Evolutionary conservation across 371 early-diverging fungal species (phyloP).

Genomic region (Entomophthora muscae): DNA sequence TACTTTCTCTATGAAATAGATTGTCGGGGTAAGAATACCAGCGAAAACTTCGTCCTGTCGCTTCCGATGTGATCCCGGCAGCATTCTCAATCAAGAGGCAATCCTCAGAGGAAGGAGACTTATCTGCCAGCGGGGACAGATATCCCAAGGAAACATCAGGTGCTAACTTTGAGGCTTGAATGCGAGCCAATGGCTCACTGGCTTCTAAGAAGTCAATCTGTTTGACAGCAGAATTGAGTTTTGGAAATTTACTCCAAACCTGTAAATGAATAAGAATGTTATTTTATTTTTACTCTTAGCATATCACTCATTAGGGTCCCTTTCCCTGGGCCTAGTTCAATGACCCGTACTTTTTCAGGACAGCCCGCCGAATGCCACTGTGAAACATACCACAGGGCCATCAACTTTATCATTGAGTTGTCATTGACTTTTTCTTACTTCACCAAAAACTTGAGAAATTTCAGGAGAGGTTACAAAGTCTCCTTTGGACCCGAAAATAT

Average conservation of each 20-base stretch:
- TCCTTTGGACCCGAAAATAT: slow-evolving; percentile 85
- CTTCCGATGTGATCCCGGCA: no score
- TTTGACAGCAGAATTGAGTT: slow-evolving; percentile 27
- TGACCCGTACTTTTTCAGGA: slow-evolving; percentile 40
- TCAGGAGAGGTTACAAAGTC: slow-evolving; percentile 95
- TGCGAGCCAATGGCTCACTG: slow-evolving; percentile 18
- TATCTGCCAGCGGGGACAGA: background rate
- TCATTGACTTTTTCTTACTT: slow-evolving; percentile 26
- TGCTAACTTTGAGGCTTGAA: background rate
- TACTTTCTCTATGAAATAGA: no score
- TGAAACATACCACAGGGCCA: slow-evolving; percentile 62
- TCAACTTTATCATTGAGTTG: slow-evolving; percentile 18
- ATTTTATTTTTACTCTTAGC: slow-evolving; percentile 36
- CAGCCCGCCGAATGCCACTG: slow-evolving; percentile 46
- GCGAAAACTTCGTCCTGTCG: no score
- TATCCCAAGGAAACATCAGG: background rate
- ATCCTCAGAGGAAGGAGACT: no score
- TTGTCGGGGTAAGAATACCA: no score
- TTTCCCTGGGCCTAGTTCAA: slow-evolving; percentile 88
- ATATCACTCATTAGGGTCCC: slow-evolving; percentile 90
- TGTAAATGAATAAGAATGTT: slow-evolving; percentile 13
- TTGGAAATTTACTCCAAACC: slow-evolving; percentile 31
- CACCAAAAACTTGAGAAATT: slow-evolving; percentile 94
- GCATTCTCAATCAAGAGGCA: no score
- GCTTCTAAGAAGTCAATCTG: slow-evolving; percentile 58